Evolutionary conservation across 2,329 filamentous ascomycete species (phyloP), one percentile per base, ranked within the genome.

Genomic region (Thermomyces lanuginosus): DNA sequence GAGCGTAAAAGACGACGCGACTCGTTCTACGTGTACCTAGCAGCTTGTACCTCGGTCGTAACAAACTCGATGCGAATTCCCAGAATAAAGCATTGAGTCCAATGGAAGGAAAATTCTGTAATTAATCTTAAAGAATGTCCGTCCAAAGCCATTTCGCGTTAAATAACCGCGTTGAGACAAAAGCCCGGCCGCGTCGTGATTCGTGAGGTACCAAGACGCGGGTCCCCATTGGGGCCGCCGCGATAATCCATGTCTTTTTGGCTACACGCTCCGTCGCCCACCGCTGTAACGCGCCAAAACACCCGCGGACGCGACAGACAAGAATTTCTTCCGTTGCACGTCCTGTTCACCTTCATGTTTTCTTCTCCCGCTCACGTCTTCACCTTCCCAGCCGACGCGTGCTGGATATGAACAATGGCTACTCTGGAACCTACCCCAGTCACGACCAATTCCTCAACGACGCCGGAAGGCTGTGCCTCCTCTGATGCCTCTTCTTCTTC

Each of bases 371-470:
- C 26, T 28, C 29, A 25, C 20, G 29, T 33, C 33, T 20, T 32
- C 19, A 22, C 28, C 21, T 22, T 17, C 10, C 30, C 30, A 33
- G 24, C 28, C 29, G 35, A 40, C 36, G 30, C 36, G 31, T 33
- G 24, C 28, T 39, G 31, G 17, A 30, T 27, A 29, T 32, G 27
- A 27, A 46, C 31, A 30, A 55, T 55, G 51, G 46, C 47, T 44
- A 46, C 52, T 28, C 42, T 36, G 34, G 49, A 52, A 36, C 38
- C 17, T 11, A 21, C 40, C 22, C 42, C 45, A 36, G 39, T 36
- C 30, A 36, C 38, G 22, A 29, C 40, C 32, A 40, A 18, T 22
- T 41, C 43, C 28, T 51, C 48, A 23, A 51, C 50, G 31, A 46
- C 51, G 30, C 41, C 49, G 21, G 44, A 47, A 30, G 37, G 44